Evolutionary conservation across 2,329 filamentous ascomycete species (phyloP).

Genomic region (Botrytis hyacinthi): DNA sequence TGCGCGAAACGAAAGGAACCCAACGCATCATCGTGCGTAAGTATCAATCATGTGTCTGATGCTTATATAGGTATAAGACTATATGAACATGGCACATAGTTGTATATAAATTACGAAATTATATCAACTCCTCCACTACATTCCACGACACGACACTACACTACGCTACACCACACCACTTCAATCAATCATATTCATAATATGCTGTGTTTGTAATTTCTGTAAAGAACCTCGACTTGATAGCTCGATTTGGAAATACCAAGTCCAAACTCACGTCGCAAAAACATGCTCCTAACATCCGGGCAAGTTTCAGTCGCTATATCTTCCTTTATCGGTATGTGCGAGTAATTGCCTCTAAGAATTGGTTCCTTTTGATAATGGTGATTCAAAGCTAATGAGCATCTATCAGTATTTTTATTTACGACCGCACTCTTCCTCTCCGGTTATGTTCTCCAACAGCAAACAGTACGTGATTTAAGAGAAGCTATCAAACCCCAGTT

Average conservation of each 20-base stretch:
- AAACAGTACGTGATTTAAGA: conserved; percentile 76
- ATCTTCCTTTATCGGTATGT: conserved; percentile 61
- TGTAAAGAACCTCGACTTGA: not conserved
- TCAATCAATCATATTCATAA: not conserved
- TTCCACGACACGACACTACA: not conserved
- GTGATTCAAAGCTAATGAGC: conserved; percentile 19
- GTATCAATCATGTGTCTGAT: not conserved
- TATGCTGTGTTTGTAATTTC: not conserved
- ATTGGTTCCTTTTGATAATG: too few relatives aligned
- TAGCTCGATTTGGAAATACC: not conserved
- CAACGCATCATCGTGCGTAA: not conserved
- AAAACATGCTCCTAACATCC: conserved; percentile 56
- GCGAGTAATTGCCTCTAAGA: not conserved
- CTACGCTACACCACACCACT: not conserved
- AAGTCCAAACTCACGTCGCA: not conserved
- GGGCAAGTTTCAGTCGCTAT: conserved; percentile 68
- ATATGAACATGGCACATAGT: not conserved
- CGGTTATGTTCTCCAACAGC: conserved; percentile 84
- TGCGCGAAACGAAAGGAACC: not conserved
- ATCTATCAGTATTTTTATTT: conserved; percentile 65
- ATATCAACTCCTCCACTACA: not conserved
- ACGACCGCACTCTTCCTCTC: conserved; percentile 82
- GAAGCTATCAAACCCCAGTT: conserved; percentile 55
- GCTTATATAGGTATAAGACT: not conserved
- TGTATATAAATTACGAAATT: not conserved